Conservation (phyloP, 257 asterid genomes). For the Solanum bukasovii region DNA sequence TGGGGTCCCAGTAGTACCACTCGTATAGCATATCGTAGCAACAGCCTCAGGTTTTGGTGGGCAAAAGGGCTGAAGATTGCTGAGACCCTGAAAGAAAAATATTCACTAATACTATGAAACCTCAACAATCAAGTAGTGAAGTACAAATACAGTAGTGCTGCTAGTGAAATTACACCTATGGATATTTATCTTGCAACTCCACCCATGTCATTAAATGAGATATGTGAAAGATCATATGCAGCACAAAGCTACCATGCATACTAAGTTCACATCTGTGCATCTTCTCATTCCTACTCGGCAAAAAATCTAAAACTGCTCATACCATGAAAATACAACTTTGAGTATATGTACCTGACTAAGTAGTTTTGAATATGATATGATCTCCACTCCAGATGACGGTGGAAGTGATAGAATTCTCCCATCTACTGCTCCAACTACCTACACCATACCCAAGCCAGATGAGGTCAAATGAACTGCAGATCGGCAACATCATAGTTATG, state of each 20-base stretch:
- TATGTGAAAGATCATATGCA: neutral
- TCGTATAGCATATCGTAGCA: constrained; percentile 88
- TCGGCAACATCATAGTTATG: neutral
- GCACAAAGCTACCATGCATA: neutral
- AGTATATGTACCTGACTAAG: constrained; percentile 37
- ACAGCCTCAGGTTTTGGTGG: constrained; percentile 74
- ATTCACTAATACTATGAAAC: neutral
- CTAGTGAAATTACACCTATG: neutral
- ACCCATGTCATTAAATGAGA: neutral
- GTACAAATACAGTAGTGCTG: neutral
- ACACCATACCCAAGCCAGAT: constrained; percentile 5
- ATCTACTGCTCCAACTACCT: constrained; percentile 89
- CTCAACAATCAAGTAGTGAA: neutral
- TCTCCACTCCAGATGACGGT: constrained; percentile 44
- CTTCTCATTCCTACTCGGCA: neutral
- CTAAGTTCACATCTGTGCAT: neutral
- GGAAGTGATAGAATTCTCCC: constrained; percentile 85
- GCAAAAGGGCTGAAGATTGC: constrained; percentile 52
- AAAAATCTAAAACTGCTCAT: neutral
- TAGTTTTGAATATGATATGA: constrained; percentile 55
- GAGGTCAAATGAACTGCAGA: neutral
- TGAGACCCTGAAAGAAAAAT: constrained; percentile 38
- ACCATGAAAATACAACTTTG: neutral
- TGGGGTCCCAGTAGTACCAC: constrained; percentile 98
- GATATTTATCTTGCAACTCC: neutral